Base-by-base conservation (phyloP, 2,329 filamentous ascomycete genomes). In the Dichotomopilus funicola region DNA sequence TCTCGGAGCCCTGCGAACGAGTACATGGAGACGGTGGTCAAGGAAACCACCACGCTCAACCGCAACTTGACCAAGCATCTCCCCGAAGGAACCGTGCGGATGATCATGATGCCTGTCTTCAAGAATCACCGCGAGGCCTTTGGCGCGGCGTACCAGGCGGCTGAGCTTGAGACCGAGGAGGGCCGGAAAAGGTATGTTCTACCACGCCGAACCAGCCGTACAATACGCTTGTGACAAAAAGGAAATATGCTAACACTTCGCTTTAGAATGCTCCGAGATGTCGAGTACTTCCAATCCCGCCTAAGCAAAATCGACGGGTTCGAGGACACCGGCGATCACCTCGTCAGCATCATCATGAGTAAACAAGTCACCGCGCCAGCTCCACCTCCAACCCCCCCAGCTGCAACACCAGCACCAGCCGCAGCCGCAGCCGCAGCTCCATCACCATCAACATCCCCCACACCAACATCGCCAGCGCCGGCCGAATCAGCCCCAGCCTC, bases 21-120 rank as follows among this genome's bases (percentile, higher is more conserved):
- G 1, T 95, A 92, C 70, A 92, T 96, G 84, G 91, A 95, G 71
- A 91, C 85, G 0, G 72, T 96, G 53, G 85, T 83, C 7, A 95
- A 91, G 69, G 91, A 96, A 66, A 96, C 91, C 0, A 83, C 83
- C 4, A 94, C 87, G 1, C 74, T 96, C 59, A 87, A 96, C 66
- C 86, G 89, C 53, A 91, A 94, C 9, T 76, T 96, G 58, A 86
- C 82, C 58, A 91, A 90, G 67, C 87, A 95, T 68, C 75, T 96
- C 31, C 86, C 87, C 0, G 88, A 94, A 60, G 78, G 80, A 53
- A 86, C 87, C 0, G 85, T 95, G 1, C 78, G 80, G 53, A 83
- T 89, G 73, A 95, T 96, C 65, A 95, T 96, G 88, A 75, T 78
- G 19, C 87, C 89, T 0, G 90, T 96, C 1, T 95, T 95, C 70